These are phyloP conservation scores for Ascobolus immersus DNA, from an alignment of 495 filamentous ascomycete species.

Conservation along the genomic window DNA sequence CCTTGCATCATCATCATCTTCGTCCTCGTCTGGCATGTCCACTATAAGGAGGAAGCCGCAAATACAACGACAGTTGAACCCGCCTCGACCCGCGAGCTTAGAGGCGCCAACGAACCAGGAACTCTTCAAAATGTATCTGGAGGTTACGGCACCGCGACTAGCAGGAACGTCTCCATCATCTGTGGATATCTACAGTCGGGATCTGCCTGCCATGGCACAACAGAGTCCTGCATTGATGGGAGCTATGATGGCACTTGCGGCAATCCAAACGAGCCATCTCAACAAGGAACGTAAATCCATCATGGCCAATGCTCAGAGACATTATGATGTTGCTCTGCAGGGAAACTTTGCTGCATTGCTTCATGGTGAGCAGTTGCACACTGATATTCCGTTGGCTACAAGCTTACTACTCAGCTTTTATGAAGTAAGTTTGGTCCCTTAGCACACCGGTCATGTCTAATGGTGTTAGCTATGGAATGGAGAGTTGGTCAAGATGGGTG, in stretches of 20 bases:
- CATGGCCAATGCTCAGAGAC: constrained; percentile 10
- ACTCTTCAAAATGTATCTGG: constrained; percentile 10
- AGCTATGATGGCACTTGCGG: constrained; percentile 11
- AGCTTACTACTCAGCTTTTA: constrained; percentile 13
- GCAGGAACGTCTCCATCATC: constrained; percentile 13
- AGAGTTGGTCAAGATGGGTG: constrained; percentile 14
- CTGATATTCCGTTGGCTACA: constrained; percentile 8
- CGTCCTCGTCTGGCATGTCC: too few species aligned
- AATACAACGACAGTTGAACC: too few species aligned
- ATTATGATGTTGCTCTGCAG: constrained; percentile 11
- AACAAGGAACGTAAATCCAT: constrained; percentile 9
- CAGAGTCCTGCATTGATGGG: constrained; percentile 12
- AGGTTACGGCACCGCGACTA: constrained; percentile 10
- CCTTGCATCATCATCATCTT: too few species aligned
- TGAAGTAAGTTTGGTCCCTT: constrained; percentile 6
- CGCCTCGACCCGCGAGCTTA: too few species aligned
- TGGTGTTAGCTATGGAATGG: constrained; percentile 12
- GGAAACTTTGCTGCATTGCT: constrained; percentile 8
- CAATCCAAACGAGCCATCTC: constrained; percentile 11
- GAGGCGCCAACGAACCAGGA: constrained; percentile 13
- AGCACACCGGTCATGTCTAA: constrained; percentile 3
- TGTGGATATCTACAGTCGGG: constrained; percentile 12
- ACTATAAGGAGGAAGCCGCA: too few species aligned
- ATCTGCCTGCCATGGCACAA: constrained; percentile 15
- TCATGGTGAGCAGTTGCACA: constrained; percentile 5